phyloP scores from a whole-genome alignment of 352 stramenopile species.

The Globisporangium camurandrum region DNA sequence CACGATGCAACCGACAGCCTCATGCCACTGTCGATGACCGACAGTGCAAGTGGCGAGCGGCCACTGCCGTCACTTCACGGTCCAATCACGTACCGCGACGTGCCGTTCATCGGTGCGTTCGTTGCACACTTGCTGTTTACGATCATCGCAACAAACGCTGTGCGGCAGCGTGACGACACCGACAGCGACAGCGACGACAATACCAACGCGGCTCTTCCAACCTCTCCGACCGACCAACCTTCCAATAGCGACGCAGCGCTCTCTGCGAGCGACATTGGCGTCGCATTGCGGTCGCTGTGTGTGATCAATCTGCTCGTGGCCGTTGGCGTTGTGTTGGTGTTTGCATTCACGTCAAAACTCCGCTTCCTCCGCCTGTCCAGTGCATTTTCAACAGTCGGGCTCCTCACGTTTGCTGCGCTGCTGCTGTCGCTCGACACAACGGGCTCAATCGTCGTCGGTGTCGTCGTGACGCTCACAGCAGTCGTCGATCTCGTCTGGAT shows the following conservation, averaged over 20 bases:
- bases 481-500: conserved; percentile 69
- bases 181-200: neutral
- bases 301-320: conserved; percentile 66
- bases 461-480: conserved; percentile 28
- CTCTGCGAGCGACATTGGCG: conserved; percentile 33
- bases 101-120: conserved; percentile 42
- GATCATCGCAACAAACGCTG: conserved; percentile 26
- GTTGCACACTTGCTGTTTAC: conserved; percentile 43
- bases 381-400: conserved; percentile 47
- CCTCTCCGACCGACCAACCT: neutral
- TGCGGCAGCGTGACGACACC: neutral
- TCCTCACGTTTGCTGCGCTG: conserved; percentile 40
- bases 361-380: conserved; percentile 65
- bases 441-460: conserved; percentile 36
- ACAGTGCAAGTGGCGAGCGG: conserved; percentile 43
- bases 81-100: conserved; percentile 53
- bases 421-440: conserved; percentile 48
- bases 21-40: conserved; percentile 64
- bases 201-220: neutral
- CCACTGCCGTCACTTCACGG: conserved; percentile 55
- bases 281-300: conserved; percentile 55
- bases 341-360: conserved; percentile 66
- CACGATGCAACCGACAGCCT: conserved; percentile 33
- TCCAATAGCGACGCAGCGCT: conserved; percentile 14
- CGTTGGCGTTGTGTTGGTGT: conserved; percentile 65